Percentiles rank a stretch among this genome's conserved stretches.
These are phyloP conservation scores for Miscanthus lutarioriparius DNA, from an alignment of 176 grass and related monocot species.

Conservation along the genomic window DNA sequence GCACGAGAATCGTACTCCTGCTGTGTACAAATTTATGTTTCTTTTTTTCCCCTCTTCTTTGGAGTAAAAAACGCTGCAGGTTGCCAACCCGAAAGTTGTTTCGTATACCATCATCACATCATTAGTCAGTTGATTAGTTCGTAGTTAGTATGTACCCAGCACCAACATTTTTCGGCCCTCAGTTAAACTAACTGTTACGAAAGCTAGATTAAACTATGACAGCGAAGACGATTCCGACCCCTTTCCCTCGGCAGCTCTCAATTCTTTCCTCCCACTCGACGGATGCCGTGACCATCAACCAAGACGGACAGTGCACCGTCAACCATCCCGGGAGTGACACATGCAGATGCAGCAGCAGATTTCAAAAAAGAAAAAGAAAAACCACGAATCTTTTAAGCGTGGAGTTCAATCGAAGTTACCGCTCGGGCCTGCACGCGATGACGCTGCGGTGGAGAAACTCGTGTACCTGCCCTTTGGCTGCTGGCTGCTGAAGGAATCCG, in stretches of 20 bases:
- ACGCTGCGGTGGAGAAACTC: not conserved
- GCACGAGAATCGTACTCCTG: not conserved
- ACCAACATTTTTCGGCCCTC: too few species aligned
- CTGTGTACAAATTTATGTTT: not conserved
- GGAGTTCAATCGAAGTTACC: not conserved
- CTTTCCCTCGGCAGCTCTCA: not conserved
- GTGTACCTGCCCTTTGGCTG: not conserved
- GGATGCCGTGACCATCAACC: not conserved
- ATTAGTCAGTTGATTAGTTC: not conserved
- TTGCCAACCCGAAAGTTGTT: not conserved
- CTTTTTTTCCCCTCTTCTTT: too few species aligned
- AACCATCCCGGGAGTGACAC: not conserved
- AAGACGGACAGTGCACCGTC: not conserved
- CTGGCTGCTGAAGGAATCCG: not conserved
- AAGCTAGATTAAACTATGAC: not conserved
- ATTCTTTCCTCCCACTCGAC: not conserved
- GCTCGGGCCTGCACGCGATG: constrained; percentile 17
- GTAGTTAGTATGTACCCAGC: not conserved
- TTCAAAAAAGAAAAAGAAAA: not conserved
- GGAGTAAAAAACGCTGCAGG: not conserved
- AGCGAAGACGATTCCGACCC: not conserved
- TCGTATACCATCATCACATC: not conserved
- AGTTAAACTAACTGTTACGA: too few species aligned
- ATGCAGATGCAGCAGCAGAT: not conserved
- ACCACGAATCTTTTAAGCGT: not conserved